Base-by-base conservation (phyloP, 768 basidiomycete species). In the Xerocomellus chrysenteron region DNA sequence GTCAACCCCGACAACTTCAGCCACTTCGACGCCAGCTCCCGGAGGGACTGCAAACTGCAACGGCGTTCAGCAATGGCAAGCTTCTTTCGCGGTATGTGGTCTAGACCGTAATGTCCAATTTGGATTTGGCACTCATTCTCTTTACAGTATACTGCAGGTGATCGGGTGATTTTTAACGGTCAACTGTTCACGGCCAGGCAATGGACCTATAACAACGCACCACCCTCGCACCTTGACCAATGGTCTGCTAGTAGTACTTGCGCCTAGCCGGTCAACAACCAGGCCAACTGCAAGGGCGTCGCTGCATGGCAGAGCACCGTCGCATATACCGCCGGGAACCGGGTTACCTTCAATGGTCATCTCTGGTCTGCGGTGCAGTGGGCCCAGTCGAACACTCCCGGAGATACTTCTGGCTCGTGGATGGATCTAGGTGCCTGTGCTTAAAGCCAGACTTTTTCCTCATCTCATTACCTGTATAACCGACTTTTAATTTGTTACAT, bases 321-420 rank as follows among this genome's bases (percentile, higher is more conserved):
- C 2, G 67, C 68, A 4, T 70, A 71, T 26, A 41, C 21, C 1
- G 0, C 55, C 2, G 71, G 71, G 0, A 57, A 51, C 0, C 7
- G 36, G 21, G 71, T 63, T 0, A 66, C 55, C 1, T 68, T n/a
- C 4, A 54, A 59, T 5, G 47, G 28, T 0, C 57, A 48, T 3
- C 50, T 70, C 2, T 73, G 71, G 69, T 40, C 47, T 9, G 64
- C 69, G 6, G 59, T 59, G 13, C 67, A 71, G 49, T 73, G 69
- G 69, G 53, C 52, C 0, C 0, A 47, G 28, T 53, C 67, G 0
- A 70, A 70, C 35, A 0, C 24, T 8, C 71, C 69, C 0, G 69
- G 67, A 2, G 69, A 69, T 13, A 13, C 56, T 2, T 71, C 69
- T 7, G 69, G 70, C 13, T 51, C 58, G 19, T 70, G 71, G 71